phyloP scores from a whole-genome alignment of 306 rosid species.

The Erythrophleum fordii region DNA sequence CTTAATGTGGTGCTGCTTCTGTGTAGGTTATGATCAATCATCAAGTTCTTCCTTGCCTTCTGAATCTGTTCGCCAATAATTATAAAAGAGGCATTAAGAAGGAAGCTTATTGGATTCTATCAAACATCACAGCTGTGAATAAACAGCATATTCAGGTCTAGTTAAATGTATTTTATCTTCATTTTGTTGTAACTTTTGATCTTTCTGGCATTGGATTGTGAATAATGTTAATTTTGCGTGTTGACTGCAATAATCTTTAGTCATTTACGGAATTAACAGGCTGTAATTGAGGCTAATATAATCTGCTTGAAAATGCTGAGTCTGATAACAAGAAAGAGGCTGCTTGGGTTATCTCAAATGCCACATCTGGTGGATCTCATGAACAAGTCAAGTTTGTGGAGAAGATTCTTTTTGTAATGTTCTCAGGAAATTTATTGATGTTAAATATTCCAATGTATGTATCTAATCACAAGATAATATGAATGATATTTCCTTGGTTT shows the following conservation, averaged over 20 bases:
- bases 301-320: conserved; percentile 85
- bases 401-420: neutral
- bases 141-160: conserved; percentile 93
- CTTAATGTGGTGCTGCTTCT: conserved; percentile 26
- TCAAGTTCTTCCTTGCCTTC: conserved; percentile 80
- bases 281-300: conserved; percentile 74
- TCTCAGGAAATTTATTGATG: neutral
- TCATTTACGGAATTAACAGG: conserved; percentile 47
- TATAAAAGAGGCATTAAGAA: conserved; percentile 94
- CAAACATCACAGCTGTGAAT: conserved; percentile 96
- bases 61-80: conserved; percentile 72
- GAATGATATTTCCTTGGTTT: conserved; percentile 24
- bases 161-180: neutral
- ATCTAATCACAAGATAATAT: neutral
- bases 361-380: conserved; percentile 93
- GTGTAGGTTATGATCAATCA: conserved; percentile 78
- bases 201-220: neutral
- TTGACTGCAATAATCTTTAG: no score
- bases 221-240: neutral
- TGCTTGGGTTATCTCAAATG: conserved; percentile 98
- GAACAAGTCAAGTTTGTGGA: conserved; percentile 81
- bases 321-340: conserved; percentile 98
- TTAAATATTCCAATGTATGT: neutral
- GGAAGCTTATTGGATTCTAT: conserved; percentile 98
- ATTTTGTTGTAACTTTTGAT: neutral